Evolutionary conservation across 2,329 filamentous ascomycete species (phyloP).

Genomic region (Podosphaera xanthii): DNA sequence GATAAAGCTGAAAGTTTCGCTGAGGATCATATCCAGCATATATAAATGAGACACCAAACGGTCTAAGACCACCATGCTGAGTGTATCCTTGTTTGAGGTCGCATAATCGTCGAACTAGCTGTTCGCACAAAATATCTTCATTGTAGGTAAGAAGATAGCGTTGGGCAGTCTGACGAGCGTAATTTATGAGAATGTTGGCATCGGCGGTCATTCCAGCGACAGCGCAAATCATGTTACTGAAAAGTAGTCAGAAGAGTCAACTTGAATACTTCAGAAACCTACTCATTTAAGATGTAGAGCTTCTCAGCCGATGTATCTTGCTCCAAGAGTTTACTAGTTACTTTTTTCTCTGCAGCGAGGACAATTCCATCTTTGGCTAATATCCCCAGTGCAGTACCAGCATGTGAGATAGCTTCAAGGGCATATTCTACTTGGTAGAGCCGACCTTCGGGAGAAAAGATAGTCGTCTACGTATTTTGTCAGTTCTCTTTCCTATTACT

Average conservation of each 20-base stretch:
- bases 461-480: conserved; percentile 51
- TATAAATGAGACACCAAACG: conserved; percentile 98
- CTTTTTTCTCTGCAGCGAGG: conserved; percentile 90
- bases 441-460: conserved; percentile 97
- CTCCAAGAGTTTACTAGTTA: conserved; percentile 96
- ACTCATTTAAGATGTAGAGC: conserved; percentile 98
- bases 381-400: conserved; percentile 89
- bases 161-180: conserved; percentile 89
- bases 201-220: conserved; percentile 98
- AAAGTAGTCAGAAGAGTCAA: conserved; percentile 3
- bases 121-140: conserved; percentile 98
- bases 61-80: conserved; percentile 91
- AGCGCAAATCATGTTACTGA: conserved; percentile 97
- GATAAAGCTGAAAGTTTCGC: conserved; percentile 93
- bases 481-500: conserved; percentile 6
- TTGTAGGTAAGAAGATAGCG: conserved; percentile 97
- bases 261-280: conserved; percentile 17
- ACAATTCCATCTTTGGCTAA: conserved; percentile 97
- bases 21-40: conserved; percentile 95
- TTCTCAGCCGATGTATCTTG: conserved; percentile 99
- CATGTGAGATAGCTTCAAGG: conserved; percentile 93
- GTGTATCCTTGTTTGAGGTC: conserved; percentile 99
- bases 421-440: conserved; percentile 99
- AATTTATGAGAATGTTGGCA: conserved; percentile 99
- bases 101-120: conserved; percentile 87